Percentiles rank a stretch among this genome's conserved stretches.
These are phyloP conservation scores for Lomentospora prolificans DNA, from an alignment of 2,329 filamentous ascomycete species.

Conservation along the genomic window DNA sequence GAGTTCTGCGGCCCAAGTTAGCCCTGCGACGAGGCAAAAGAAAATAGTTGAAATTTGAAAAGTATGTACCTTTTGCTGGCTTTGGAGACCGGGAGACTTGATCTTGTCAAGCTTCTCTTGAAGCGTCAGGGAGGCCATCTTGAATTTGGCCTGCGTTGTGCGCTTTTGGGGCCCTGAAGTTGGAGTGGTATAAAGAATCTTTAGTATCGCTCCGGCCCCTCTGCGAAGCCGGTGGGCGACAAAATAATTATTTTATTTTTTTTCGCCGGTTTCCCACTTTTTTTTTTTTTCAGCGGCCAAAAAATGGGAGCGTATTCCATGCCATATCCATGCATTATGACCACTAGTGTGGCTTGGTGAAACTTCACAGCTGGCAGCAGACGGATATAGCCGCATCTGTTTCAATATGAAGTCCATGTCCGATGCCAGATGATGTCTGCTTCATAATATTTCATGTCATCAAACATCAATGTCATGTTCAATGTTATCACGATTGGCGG, in stretches of 20 bases:
- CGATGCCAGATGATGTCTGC: too few relatives aligned
- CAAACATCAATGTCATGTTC: too few relatives aligned
- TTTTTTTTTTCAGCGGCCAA: background rate
- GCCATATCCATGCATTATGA: too few relatives aligned
- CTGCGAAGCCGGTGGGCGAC: constrained; percentile 1
- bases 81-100: constrained; percentile 90
- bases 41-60: background rate
- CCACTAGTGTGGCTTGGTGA: too few relatives aligned
- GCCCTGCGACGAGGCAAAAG: background rate
- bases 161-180: background rate
- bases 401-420: too few relatives aligned
- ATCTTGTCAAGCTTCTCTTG: constrained; percentile 96
- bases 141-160: constrained; percentile 8
- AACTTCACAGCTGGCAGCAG: background rate
- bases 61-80: constrained; percentile 59
- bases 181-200: background rate
- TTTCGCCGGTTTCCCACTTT: background rate
- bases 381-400: background rate
- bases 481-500: too few relatives aligned
- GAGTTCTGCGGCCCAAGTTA: constrained; percentile 50
- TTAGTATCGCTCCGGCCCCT: background rate
- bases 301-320: background rate
- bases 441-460: too few relatives aligned
- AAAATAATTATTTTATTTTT: background rate
- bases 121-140: constrained; percentile 46